Evolutionary conservation across 106 monocot species (phyloP).

Genomic region (Agapanthus africanus): DNA sequence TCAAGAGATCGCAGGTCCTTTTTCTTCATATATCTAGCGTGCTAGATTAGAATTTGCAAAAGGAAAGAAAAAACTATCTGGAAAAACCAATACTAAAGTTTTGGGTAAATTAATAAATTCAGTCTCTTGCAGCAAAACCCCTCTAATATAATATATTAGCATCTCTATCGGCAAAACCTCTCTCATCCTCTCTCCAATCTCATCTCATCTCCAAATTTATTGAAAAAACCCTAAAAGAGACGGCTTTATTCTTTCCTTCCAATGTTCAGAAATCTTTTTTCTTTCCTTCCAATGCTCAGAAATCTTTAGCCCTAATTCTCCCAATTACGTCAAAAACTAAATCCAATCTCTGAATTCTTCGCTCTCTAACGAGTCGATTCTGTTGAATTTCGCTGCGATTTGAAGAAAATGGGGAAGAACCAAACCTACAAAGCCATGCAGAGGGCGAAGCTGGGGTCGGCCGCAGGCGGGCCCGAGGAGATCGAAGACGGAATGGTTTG

Average conservation of each 20-base stretch:
- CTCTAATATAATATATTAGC: too few relatives aligned
- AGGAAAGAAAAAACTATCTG: too few relatives aligned
- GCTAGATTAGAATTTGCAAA: too few relatives aligned
- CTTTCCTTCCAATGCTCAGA: neutral
- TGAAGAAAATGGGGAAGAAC: conserved; percentile 77
- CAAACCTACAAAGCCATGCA: conserved; percentile 99
- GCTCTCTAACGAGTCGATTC: neutral
- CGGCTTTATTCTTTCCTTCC: neutral
- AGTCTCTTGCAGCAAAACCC: too few relatives aligned
- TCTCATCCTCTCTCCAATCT: neutral
- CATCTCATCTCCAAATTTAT: neutral
- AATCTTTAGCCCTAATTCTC: neutral
- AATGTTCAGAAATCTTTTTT: neutral
- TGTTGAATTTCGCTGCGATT: neutral
- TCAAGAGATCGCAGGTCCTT: too few relatives aligned
- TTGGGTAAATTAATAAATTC: too few relatives aligned
- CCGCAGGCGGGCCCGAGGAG: conserved; percentile 71
- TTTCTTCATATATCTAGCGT: too few relatives aligned
- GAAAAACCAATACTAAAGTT: too few relatives aligned
- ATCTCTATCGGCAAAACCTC: neutral
- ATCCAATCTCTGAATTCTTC: neutral
- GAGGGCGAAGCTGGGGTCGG: conserved; percentile 82
- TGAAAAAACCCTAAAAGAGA: neutral
- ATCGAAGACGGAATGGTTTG: conserved; percentile 91
- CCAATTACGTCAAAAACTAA: neutral